A percentile compares a stretch with the other conserved stretches of the same genome.
Evolutionary conservation across 2,329 filamentous ascomycete species (phyloP).

Genomic region (Apiospora hydei): DNA sequence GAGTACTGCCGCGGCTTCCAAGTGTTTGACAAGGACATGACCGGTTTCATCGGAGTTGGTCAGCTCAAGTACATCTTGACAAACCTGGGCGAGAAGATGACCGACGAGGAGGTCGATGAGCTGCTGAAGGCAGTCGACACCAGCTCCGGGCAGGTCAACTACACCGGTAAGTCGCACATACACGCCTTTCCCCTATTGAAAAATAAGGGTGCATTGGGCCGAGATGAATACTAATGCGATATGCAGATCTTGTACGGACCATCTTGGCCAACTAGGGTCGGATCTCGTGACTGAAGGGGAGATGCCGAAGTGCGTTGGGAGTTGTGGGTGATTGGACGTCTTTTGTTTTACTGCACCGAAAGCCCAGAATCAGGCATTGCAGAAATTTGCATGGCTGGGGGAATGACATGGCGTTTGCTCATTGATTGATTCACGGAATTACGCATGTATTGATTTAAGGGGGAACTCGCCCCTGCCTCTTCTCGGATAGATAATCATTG

Average conservation of each 20-base stretch:
- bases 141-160: constrained; percentile 96
- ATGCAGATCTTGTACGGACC: constrained; percentile 76
- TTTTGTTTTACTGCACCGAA: constrained; percentile 21
- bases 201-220: background rate
- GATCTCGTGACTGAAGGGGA: background rate
- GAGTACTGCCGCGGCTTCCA: constrained; percentile 99
- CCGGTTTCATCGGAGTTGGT: constrained; percentile 95
- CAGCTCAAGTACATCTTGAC: constrained; percentile 98
- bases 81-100: constrained; percentile 99
- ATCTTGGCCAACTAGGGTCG: constrained; percentile 80
- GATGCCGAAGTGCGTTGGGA: constrained; percentile 16
- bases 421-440: constrained; percentile 28
- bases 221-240: background rate
- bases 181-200: background rate
- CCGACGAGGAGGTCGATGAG: constrained; percentile 98
- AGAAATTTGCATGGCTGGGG: constrained; percentile 29
- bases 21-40: constrained; percentile 99
- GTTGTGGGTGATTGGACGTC: constrained; percentile 17
- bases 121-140: constrained; percentile 98
- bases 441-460: constrained; percentile 28
- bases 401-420: constrained; percentile 28
- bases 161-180: constrained; percentile 72
- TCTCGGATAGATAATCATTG: constrained; percentile 26
- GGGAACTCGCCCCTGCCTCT: constrained; percentile 20
- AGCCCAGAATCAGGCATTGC: constrained; percentile 21